Evolutionary conservation across 2,329 filamentous ascomycete genomes (phyloP).

Genomic region (Xylaria sp.): DNA sequence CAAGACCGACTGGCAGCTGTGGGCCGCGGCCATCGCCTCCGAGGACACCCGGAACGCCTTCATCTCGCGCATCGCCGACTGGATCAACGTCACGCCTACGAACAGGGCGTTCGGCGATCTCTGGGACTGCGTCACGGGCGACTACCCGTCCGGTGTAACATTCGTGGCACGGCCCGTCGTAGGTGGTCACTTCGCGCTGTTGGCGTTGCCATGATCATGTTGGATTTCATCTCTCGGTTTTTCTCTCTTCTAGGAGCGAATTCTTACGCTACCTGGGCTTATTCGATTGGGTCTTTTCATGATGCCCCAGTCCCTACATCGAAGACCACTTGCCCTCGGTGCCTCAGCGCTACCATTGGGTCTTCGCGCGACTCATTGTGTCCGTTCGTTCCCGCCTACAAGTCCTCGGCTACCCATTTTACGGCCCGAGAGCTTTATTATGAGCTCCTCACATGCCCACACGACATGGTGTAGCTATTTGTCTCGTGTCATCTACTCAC

Average conservation of each 20-base stretch:
- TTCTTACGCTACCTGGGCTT: neutral
- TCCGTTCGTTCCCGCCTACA: neutral
- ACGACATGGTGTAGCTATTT: neutral
- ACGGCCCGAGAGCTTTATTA: neutral
- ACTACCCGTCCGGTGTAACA: slow-evolving; percentile 67
- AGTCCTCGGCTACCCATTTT: neutral
- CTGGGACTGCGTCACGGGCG: slow-evolving; percentile 77
- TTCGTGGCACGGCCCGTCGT: slow-evolving; percentile 85
- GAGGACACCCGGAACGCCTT: slow-evolving; percentile 71
- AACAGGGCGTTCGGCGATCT: slow-evolving; percentile 81
- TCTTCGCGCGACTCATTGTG: neutral
- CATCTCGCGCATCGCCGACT: slow-evolving; percentile 74
- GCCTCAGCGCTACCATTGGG: neutral
- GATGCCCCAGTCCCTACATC: neutral
- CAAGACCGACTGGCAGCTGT: slow-evolving; percentile 90
- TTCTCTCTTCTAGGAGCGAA: neutral
- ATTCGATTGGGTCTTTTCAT: neutral
- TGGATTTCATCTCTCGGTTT: neutral
- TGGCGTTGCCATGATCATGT: slow-evolving; percentile 65
- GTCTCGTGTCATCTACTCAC: neutral
- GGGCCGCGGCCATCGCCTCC: slow-evolving; percentile 79
- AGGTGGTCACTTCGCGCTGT: slow-evolving; percentile 82
- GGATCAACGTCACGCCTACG: slow-evolving; percentile 79
- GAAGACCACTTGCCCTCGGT: neutral
- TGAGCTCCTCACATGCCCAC: neutral